Evolutionary conservation across 495 filamentous ascomycete genomes (phyloP), one percentile per base, ranked within the genome.

Genomic region (Aspergillus sclerotioniger): DNA sequence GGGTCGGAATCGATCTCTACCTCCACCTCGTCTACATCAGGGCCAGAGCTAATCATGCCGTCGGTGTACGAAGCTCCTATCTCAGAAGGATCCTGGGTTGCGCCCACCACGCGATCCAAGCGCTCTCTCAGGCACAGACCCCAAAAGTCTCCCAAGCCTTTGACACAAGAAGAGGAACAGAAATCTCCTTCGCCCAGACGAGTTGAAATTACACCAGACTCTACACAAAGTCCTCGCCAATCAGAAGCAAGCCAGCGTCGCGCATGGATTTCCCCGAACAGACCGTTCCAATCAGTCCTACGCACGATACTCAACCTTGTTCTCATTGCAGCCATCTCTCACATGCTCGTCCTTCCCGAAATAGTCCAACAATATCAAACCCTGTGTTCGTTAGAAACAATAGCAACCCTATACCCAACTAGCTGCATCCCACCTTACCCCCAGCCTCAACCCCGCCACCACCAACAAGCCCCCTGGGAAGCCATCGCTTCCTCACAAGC

Each of bases 31-130:
- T 73, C 69, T 41, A 60, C 68, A 46, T 69, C 72, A 13, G 76
- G 76, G 13, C 76, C 75, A 3, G 75, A 79, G 49, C 69, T 79
- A 7, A 70, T 79, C 37, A 79, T 79, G 76, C 76, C 76, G 1
- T 77, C 75, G 5, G 76, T 79, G 21, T 71, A 71, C 57, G 74
- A 75, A 48, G 58, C 64, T 2, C 65, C 70, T 10, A 66, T 71
- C 31, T 63, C 67, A 28, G 71, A 78, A 39, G 69, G 56, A 41
- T 77, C 75, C 20, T 79, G 75, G 75, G 62, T 77, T 12, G 67
- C 71, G 3, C 71, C 75, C 32, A 59, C 59, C 47, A 51, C 69
- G 31, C 71, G 59, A 29, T 54, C 67, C 0, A 64, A 62, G 25
- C 56, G 53, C 19, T 51, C 31, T 8, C 60, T 70, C 53, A 62